Evolutionary conservation across 805 yeast species (phyloP), one percentile per base, ranked within the genome.

Genomic region (Teunomyces aglyptinius): DNA sequence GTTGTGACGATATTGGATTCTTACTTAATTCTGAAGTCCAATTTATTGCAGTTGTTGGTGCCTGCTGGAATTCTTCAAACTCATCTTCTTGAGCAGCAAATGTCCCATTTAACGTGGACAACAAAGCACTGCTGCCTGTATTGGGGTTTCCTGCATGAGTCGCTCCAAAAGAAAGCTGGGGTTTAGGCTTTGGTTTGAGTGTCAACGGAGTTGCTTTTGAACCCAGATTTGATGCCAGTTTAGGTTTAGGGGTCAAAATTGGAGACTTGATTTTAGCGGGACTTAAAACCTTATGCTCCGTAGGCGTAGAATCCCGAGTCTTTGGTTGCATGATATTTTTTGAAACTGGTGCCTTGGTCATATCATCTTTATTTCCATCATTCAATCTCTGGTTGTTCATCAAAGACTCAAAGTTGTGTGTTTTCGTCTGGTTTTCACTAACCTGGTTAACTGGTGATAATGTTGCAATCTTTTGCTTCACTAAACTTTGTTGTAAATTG

Each of bases 311-410:
- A 11, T 40, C 8, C 13, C 38, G 7, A 39, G 46, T 19, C 15
- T 28, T 40, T 5, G 64, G 65, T 45, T 54, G 58, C 60, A 62
- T 52, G 5, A 61, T 49, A 19, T 49, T 53, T 20, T 57, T 50
- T 5, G 53, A 46, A 20, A 47, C 56, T 0, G 68, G 63, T 1
- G 59, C 65, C 31, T 49, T 56, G n/a, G 52, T 53, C 18, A 57
- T 46, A 5, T 53, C 53, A 10, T 63, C 65, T 39, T 54, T 60
- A 28, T 49, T 54, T 12, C 56, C 58, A 6, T 52, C 58, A 16
- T 57, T 58, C 3, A 64, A 46, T 38, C 51, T 54, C 35, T 68
- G 70, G 13, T 61, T 59, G 35, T 61, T 59, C 18, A 70, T 58
- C 38, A 71, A 57, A 0, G 68, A 50, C 26, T 62, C 64, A 48